phyloP scores from a whole-genome alignment of 2,329 filamentous ascomycete species.

The Aspergillus jensenii region DNA sequence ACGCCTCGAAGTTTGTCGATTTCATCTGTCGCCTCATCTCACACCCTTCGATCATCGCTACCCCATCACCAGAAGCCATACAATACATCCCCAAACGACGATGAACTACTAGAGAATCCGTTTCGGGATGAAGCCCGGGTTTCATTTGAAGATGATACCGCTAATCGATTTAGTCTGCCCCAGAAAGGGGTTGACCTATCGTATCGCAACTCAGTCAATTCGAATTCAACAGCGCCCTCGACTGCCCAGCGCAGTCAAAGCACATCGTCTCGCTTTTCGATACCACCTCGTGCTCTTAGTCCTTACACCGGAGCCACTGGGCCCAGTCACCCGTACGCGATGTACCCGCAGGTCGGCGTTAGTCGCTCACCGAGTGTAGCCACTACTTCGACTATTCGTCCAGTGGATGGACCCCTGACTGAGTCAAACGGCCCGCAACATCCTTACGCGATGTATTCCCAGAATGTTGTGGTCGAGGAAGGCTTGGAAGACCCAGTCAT shows the following conservation, averaged over 20 bases:
- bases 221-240: slow-evolving; percentile 32
- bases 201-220: slow-evolving; percentile 34
- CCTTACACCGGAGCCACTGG: slow-evolving; percentile 69
- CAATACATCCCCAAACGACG: slow-evolving; percentile 23
- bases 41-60: slow-evolving; percentile 30
- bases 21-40: slow-evolving; percentile 34
- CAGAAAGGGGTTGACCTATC: slow-evolving; percentile 32
- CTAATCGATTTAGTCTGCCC: slow-evolving; percentile 35
- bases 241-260: slow-evolving; percentile 43
- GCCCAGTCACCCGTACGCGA: slow-evolving; percentile 79
- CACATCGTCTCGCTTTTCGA: slow-evolving; percentile 46
- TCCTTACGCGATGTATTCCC: slow-evolving; percentile 82
- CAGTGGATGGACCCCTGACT: slow-evolving; percentile 58
- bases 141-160: slow-evolving; percentile 29
- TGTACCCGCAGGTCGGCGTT: slow-evolving; percentile 72
- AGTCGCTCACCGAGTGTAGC: slow-evolving; percentile 63
- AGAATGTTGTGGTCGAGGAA: slow-evolving; percentile 68
- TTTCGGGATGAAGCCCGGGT: slow-evolving; percentile 37
- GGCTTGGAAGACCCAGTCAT: slow-evolving; percentile 49
- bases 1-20: slow-evolving; percentile 30
- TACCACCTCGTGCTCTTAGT: slow-evolving; percentile 52
- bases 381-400: slow-evolving; percentile 68
- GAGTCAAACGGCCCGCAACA: slow-evolving; percentile 71
- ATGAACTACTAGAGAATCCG: slow-evolving; percentile 29
- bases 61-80: slow-evolving; percentile 26